Conservation (phyloP, 164 flowering plant genomes). For the Taxillus chinensis region DNA sequence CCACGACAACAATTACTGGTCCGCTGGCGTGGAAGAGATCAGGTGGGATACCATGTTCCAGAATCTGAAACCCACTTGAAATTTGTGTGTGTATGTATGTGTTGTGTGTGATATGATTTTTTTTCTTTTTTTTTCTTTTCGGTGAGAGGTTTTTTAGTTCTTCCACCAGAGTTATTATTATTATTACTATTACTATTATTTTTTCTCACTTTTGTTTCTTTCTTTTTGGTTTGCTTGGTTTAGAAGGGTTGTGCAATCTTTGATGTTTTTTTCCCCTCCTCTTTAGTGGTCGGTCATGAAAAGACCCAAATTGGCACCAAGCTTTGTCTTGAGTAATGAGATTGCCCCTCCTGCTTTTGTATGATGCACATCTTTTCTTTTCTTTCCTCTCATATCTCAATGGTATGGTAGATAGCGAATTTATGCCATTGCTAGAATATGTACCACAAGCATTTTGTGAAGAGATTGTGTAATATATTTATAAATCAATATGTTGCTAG, state of each 20-base stretch:
- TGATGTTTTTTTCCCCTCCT: not conserved
- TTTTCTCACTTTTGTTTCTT: no score
- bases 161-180: conserved; percentile 18
- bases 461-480: no score
- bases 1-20: conserved; percentile 28
- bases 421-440: no score
- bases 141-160: conserved; percentile 34
- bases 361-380: not conserved
- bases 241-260: conserved; percentile 5
- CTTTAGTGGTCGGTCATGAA: conserved; percentile 24
- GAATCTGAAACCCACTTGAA: conserved; percentile 53
- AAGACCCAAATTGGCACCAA: conserved; percentile 11
- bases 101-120: not conserved
- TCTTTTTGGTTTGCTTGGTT: conserved; percentile 3
- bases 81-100: not conserved
- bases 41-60: conserved; percentile 68
- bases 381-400: conserved; percentile 1
- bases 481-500: no score
- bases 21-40: conserved; percentile 34
- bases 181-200: no score
- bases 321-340: conserved; percentile 15
- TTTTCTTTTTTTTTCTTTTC: conserved; percentile 5
- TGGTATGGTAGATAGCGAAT: no score
- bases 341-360: conserved; percentile 15
- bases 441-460: no score